Evolutionary conservation across 2,329 filamentous ascomycete genomes (phyloP).

Genomic region (Chaetomiaceae sp.): DNA sequence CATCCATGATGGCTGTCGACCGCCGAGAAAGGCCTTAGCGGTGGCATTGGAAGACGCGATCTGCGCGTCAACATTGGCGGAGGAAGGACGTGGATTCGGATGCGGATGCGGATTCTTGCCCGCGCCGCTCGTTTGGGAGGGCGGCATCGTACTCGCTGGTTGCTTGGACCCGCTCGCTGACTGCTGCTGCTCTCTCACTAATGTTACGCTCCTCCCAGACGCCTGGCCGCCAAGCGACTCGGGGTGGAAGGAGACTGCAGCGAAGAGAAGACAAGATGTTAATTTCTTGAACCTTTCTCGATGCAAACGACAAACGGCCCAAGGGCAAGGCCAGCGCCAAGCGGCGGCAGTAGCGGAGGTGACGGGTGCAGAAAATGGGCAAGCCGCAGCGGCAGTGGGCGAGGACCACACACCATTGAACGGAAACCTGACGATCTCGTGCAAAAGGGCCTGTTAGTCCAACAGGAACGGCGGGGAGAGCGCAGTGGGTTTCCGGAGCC

Average conservation of each 20-base stretch:
- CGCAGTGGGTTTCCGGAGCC: too few relatives aligned
- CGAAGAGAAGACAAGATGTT: background rate
- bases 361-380: background rate
- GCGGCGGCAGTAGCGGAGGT: background rate
- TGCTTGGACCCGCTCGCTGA: too few relatives aligned
- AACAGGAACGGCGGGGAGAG: background rate
- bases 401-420: conserved; percentile 14
- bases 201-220: conserved; percentile 7
- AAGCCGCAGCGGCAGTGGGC: background rate
- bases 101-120: too few relatives aligned
- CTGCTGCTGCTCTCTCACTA: too few relatives aligned
- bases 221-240: conserved; percentile 14
- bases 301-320: background rate
- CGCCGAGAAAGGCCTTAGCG: conserved; percentile 28
- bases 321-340: background rate
- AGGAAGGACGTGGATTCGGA: conserved; percentile 7
- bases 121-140: background rate
- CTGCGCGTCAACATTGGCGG: conserved; percentile 11
- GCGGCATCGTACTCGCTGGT: conserved; percentile 20
- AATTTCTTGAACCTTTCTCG: background rate
- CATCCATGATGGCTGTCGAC: conserved; percentile 30
- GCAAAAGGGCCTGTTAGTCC: background rate
- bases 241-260: conserved; percentile 12
- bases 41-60: conserved; percentile 31
- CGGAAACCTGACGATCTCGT: background rate